These are phyloP conservation scores for Oryza rufipogon DNA, from an alignment of 176 grass and related monocot species.

Conservation along the genomic window DNA sequence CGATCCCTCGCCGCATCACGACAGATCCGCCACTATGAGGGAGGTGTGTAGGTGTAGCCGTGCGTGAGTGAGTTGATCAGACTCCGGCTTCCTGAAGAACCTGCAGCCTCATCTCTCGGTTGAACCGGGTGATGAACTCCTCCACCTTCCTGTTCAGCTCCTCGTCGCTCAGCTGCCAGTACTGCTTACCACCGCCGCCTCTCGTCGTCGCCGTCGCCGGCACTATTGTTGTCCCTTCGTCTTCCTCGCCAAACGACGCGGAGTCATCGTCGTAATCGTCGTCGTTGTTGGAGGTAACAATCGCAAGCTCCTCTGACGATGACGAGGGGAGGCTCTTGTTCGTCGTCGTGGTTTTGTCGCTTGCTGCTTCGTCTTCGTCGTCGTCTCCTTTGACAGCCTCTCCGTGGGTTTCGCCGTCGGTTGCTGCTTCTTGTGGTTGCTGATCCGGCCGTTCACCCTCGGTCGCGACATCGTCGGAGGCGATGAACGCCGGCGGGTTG, in stretches of 20 bases:
- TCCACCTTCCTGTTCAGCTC: conserved; percentile 85
- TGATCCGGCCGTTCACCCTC: background rate
- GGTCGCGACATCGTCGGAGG: background rate
- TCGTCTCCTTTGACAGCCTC: too few relatives aligned
- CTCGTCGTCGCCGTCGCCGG: too few relatives aligned
- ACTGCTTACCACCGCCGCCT: conserved; percentile 27
- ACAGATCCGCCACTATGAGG: too few relatives aligned
- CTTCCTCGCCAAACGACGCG: background rate
- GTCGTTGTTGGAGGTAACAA: background rate
- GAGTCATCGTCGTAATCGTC: background rate
- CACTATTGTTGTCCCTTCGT: too few relatives aligned
- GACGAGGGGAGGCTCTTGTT: background rate
- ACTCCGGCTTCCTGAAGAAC: conserved; percentile 44
- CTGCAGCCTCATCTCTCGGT: conserved; percentile 69
- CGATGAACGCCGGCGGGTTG: background rate
- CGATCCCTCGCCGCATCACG: too few relatives aligned
- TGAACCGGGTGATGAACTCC: conserved; percentile 85
- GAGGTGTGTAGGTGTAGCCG: too few relatives aligned
- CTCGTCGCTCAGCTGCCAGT: conserved; percentile 69
- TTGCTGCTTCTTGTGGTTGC: background rate
- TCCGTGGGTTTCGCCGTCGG: background rate
- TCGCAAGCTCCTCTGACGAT: background rate
- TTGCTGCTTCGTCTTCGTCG: background rate
- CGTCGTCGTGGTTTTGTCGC: background rate
- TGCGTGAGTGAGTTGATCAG: background rate